phyloP scores from a whole-genome alignment of 768 basidiomycete species.

The Phanerodontia chrysosporium region DNA sequence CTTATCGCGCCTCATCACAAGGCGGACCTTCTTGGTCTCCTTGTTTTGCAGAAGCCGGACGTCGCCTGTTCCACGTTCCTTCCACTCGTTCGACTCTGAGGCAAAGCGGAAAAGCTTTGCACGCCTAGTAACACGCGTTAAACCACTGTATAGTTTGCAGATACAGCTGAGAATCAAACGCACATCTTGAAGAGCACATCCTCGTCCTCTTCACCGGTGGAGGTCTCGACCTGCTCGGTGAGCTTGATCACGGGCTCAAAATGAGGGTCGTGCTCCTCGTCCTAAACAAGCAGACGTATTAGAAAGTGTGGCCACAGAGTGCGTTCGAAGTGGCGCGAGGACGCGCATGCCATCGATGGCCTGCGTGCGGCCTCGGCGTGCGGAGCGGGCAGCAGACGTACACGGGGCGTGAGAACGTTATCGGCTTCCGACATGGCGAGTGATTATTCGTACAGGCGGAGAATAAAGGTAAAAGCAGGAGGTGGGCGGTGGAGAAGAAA shows the following conservation, averaged over 20 bases:
- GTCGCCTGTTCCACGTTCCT: slow-evolving; percentile 96
- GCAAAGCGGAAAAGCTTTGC: slow-evolving; percentile 98
- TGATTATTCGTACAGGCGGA: slow-evolving; percentile 9
- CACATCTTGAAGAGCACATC: slow-evolving; percentile 94
- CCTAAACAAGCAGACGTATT: slow-evolving; percentile 24
- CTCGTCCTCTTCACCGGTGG: slow-evolving; percentile 95
- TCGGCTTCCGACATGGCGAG: slow-evolving; percentile 22
- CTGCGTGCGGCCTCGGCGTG: not conserved
- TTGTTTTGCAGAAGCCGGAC: slow-evolving; percentile 90
- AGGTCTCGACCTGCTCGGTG: slow-evolving; percentile 91
- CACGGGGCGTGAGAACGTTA: slow-evolving; percentile 70
- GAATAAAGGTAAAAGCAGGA: slow-evolving; percentile 5
- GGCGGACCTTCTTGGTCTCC: slow-evolving; percentile 83
- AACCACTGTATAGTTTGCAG: not conserved
- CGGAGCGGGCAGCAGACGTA: slow-evolving; percentile 33
- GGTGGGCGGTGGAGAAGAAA: slow-evolving; percentile 16
- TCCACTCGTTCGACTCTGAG: slow-evolving; percentile 79
- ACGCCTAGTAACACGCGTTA: slow-evolving; percentile 54
- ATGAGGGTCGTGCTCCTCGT: slow-evolving; percentile 83
- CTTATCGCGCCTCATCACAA: slow-evolving; percentile 99
- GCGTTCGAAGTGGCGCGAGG: slow-evolving; percentile 24
- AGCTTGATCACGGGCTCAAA: slow-evolving; percentile 97
- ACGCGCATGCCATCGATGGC: slow-evolving; percentile 15
- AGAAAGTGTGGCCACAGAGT: slow-evolving; percentile 10
- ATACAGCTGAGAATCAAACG: slow-evolving; percentile 34